phyloP scores from a whole-genome alignment of 1,139 yeast genomes.

The Pichia kudriavzevii region DNA sequence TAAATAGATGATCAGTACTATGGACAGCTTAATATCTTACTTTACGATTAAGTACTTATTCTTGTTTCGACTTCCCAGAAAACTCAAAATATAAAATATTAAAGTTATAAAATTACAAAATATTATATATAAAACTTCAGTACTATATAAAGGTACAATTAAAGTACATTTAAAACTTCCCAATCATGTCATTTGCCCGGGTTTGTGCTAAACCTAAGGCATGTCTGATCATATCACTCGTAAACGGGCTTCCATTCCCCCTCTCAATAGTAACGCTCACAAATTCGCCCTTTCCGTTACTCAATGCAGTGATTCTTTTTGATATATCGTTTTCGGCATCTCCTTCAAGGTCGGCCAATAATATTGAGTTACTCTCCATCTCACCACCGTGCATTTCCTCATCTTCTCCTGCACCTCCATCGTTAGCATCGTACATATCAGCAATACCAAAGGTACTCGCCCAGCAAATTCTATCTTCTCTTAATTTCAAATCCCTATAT shows the following conservation, averaged over 20 bases:
- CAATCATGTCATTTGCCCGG: slow-evolving; percentile 32
- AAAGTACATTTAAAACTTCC: slow-evolving; percentile 5
- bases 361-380: slow-evolving; percentile 27
- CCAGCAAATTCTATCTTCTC: slow-evolving; percentile 34
- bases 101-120: too few relatives aligned
- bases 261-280: slow-evolving; percentile 34
- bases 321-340: slow-evolving; percentile 62
- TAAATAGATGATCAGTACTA: too few relatives aligned
- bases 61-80: too few relatives aligned
- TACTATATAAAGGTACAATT: slow-evolving; percentile 1
- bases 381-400: slow-evolving; percentile 18
- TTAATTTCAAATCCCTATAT: slow-evolving; percentile 31
- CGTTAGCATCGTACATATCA: slow-evolving; percentile 16
- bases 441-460: slow-evolving; percentile 56
- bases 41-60: too few relatives aligned
- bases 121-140: neutral
- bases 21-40: too few relatives aligned
- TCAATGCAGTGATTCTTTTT: slow-evolving; percentile 37
- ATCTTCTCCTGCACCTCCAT: slow-evolving; percentile 19
- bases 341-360: slow-evolving; percentile 69
- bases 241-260: slow-evolving; percentile 30
- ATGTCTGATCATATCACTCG: slow-evolving; percentile 37
- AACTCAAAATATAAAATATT: too few relatives aligned
- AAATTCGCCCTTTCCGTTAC: slow-evolving; percentile 26
- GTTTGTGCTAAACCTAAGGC: slow-evolving; percentile 40